phyloP scores from a whole-genome alignment of 75 land plant species.

The Sequoiadendron giganteum region DNA sequence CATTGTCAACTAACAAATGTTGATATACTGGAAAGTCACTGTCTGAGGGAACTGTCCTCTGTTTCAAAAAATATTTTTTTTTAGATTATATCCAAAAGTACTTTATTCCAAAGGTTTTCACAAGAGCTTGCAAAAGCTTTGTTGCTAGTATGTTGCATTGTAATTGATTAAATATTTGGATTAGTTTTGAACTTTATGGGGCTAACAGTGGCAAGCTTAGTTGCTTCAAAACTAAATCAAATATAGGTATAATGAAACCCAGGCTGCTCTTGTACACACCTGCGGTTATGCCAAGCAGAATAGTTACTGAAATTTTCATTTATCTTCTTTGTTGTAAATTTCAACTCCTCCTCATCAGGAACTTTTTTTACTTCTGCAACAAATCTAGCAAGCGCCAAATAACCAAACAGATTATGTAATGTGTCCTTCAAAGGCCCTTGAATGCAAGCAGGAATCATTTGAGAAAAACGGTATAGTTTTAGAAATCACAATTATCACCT shows the following conservation, averaged over 20 bases:
- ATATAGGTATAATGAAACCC: not conserved
- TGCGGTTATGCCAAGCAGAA: constrained; percentile 98
- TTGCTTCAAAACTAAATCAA: not conserved
- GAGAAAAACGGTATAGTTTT: not conserved
- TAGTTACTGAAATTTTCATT: constrained; percentile 94
- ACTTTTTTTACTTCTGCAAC: constrained; percentile 55
- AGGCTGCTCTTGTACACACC: constrained; percentile 35
- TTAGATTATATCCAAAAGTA: not conserved
- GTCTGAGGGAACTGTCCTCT: not conserved
- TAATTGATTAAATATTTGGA: not conserved
- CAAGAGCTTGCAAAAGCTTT: not conserved
- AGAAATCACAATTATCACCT: constrained; percentile 38
- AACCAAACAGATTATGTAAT: not conserved
- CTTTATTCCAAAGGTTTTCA: not conserved
- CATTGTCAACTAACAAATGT: not conserved
- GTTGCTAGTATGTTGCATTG: not conserved
- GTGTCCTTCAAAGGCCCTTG: not conserved
- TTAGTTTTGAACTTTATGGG: not conserved
- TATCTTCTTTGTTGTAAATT: constrained; percentile 74
- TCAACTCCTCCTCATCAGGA: constrained; percentile 67
- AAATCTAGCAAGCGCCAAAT: constrained; percentile 49
- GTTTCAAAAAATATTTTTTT: not conserved
- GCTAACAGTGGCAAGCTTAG: not conserved
- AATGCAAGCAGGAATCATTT: not conserved
- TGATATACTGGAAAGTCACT: not conserved